Evolutionary conservation across 2,329 filamentous ascomycete genomes (phyloP), one percentile per base, ranked within the genome.

Genomic region (Aspergillus calidoustus): DNA sequence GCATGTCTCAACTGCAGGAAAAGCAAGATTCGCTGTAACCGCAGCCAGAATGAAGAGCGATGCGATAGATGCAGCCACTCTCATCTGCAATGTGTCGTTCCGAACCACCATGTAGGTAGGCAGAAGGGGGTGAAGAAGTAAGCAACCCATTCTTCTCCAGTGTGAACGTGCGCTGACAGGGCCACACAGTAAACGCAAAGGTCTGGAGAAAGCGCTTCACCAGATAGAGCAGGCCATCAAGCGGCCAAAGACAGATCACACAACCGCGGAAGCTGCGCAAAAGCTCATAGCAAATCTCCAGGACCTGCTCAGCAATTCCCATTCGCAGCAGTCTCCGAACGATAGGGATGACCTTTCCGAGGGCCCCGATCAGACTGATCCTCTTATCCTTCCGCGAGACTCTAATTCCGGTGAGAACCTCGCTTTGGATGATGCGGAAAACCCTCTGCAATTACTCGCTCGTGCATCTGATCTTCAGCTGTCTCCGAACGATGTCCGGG

Each of bases 91-190:
- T 92, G 89, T 72, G 79, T 90, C 6, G 86, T 90, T 2, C 89
- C 84, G n/a, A 85, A 85, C n/a, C 91, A 91, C 71, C 89, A 91
- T 64, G 84, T 91, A 4, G 89, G 89, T 7, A 82, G 90, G 54
- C 89, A 91, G 71, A 91, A 91, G 71, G 90, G 89, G 23, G 89
- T 91, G 63, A 92, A 91, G 74, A 92, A 92, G 89, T 89, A 76
- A 64, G 68, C 11, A 15, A 41, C 25, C 25, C 25, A 61, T 8
- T 46, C 22, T 76, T 81, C 67, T 46, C 44, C n/a, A 11, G n/a
- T 1, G 9, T 50, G 19, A 13, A 43, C 19, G 11, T 15, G 52
- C 56, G 59, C 59, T 71, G 52, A 71, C 44, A 6, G 11, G 7
- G 8, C 15, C 19, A 28, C n/a, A 17, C 64, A 91, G 89, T 75